Evolutionary conservation across 2,329 filamentous ascomycete genomes (phyloP).

Genomic region (Macroventuria anomochaeta): DNA sequence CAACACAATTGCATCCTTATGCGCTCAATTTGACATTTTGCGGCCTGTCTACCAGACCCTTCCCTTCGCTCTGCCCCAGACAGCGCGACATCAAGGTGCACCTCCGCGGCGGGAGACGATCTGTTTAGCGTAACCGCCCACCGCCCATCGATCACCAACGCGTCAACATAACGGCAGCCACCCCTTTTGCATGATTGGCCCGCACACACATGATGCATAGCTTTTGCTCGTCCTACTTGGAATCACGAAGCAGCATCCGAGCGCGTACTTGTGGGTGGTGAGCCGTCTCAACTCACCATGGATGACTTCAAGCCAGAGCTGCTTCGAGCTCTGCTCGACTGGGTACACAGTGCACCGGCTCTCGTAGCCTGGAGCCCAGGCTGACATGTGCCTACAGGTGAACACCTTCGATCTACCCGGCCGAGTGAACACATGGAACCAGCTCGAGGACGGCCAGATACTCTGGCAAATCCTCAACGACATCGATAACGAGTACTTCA

Average conservation of each 20-base stretch:
- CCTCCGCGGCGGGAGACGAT: conserved; percentile 21
- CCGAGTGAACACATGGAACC: conserved; percentile 49
- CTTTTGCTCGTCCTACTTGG: conserved; percentile 19
- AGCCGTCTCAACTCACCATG: conserved; percentile 34
- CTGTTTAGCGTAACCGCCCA: conserved; percentile 24
- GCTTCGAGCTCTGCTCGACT: conserved; percentile 49
- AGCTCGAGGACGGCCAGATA: conserved; percentile 55
- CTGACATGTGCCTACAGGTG: conserved; percentile 40
- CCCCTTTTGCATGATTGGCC: conserved; percentile 21
- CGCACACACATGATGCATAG: conserved; percentile 42
- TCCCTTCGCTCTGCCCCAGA: conserved; percentile 3
- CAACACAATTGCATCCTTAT: conserved; percentile 12
- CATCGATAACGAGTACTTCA: conserved; percentile 57
- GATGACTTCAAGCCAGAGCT: conserved; percentile 51
- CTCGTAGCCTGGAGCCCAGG: neutral
- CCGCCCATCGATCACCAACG: conserved; percentile 30
- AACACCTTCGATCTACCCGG: conserved; percentile 53
- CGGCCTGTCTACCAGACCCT: neutral
- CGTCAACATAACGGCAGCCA: conserved; percentile 24
- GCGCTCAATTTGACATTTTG: neutral
- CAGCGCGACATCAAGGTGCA: conserved; percentile 12
- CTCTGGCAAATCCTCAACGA: conserved; percentile 58
- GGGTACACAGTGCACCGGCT: conserved; percentile 32
- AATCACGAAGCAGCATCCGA: conserved; percentile 21
- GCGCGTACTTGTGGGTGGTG: conserved; percentile 25